These are phyloP conservation scores for Blastobotrys raffinosifermentans DNA, from an alignment of 1,139 yeast genomes.

Conservation along the genomic window DNA sequence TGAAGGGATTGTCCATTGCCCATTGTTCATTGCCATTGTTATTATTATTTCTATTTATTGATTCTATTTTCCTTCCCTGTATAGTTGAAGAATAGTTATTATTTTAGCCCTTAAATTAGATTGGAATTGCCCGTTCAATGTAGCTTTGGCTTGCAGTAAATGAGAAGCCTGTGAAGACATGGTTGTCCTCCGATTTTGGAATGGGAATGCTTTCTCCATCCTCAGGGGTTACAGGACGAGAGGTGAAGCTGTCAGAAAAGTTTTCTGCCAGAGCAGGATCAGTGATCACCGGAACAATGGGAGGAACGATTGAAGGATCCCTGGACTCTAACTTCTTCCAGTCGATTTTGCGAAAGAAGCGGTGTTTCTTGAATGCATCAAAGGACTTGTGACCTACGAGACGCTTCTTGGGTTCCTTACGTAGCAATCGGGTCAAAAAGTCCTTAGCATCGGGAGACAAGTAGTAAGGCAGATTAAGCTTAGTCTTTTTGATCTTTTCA, in stretches of 20 bases:
- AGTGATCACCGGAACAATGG: slow-evolving; percentile 79
- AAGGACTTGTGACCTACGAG: slow-evolving; percentile 62
- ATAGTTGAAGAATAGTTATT: no score
- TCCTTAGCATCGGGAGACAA: slow-evolving; percentile 83
- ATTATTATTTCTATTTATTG: no score
- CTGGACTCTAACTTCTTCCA: slow-evolving; percentile 62
- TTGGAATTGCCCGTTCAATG: slow-evolving; percentile 23
- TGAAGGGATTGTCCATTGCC: no score
- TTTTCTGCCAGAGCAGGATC: slow-evolving; percentile 88
- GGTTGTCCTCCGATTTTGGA: slow-evolving; percentile 10
- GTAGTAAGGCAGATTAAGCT: slow-evolving; percentile 71
- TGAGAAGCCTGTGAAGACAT: slow-evolving; percentile 30
- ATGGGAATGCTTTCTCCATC: slow-evolving; percentile 18
- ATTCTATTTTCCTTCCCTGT: no score
- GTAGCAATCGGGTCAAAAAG: slow-evolving; percentile 61
- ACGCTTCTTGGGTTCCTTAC: slow-evolving; percentile 70
- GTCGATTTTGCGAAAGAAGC: slow-evolving; percentile 72
- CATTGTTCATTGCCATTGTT: no score
- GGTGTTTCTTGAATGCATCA: slow-evolving; percentile 60
- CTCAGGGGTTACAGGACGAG: slow-evolving; percentile 45
- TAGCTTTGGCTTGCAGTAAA: slow-evolving; percentile 30
- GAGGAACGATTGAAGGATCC: slow-evolving; percentile 50
- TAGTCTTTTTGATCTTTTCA: slow-evolving; percentile 71
- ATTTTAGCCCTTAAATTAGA: no score
- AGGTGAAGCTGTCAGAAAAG: slow-evolving; percentile 82